Percentiles rank a stretch among this genome's conserved stretches.
These are phyloP conservation scores for Bipolaris bicolor DNA, from an alignment of 2,329 filamentous ascomycete genomes.

Conservation along the genomic window DNA sequence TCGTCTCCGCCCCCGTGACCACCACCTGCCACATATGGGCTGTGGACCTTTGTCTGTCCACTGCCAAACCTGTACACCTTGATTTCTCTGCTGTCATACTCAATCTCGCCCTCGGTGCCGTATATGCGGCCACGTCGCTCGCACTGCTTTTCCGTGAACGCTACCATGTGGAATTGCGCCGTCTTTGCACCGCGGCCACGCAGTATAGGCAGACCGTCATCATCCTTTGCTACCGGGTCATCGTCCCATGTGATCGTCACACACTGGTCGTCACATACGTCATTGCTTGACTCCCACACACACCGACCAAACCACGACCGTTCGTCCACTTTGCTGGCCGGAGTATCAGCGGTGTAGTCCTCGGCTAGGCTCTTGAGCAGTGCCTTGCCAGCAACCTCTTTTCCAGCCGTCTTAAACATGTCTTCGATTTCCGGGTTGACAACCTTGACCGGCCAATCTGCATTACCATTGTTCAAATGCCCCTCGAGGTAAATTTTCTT, in stretches of 20 bases:
- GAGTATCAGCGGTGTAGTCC: slow-evolving; percentile 64
- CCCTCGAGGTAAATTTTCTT: slow-evolving; percentile 79
- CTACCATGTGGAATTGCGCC: slow-evolving; percentile 92
- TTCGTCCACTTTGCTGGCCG: slow-evolving; percentile 55
- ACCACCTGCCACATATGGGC: slow-evolving; percentile 65
- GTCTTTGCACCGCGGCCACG: slow-evolving; percentile 72
- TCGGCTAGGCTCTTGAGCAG: slow-evolving; percentile 58
- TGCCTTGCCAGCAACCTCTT: slow-evolving; percentile 58
- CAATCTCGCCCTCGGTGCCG: slow-evolving; percentile 83
- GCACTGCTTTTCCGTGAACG: slow-evolving; percentile 85
- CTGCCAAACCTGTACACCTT: slow-evolving; percentile 74
- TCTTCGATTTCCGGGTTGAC: slow-evolving; percentile 94
- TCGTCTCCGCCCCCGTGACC: slow-evolving; percentile 80
- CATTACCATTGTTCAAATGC: slow-evolving; percentile 70
- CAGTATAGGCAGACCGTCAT: slow-evolving; percentile 20
- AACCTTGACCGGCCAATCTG: slow-evolving; percentile 82
- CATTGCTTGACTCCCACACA: slow-evolving; percentile 90
- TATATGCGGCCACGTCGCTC: slow-evolving; percentile 85
- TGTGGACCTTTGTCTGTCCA: slow-evolving; percentile 60
- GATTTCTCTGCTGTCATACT: slow-evolving; percentile 81
- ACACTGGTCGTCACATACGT: slow-evolving; percentile 90
- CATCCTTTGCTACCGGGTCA: slow-evolving; percentile 53
- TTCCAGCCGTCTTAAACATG: slow-evolving; percentile 57
- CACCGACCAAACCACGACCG: slow-evolving; percentile 86
- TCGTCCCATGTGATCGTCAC: slow-evolving; percentile 91